Percentiles rank a stretch among this genome's conserved stretches.
Conservation (phyloP, 2,329 filamentous ascomycete species). For the Alternaria triticina region DNA sequence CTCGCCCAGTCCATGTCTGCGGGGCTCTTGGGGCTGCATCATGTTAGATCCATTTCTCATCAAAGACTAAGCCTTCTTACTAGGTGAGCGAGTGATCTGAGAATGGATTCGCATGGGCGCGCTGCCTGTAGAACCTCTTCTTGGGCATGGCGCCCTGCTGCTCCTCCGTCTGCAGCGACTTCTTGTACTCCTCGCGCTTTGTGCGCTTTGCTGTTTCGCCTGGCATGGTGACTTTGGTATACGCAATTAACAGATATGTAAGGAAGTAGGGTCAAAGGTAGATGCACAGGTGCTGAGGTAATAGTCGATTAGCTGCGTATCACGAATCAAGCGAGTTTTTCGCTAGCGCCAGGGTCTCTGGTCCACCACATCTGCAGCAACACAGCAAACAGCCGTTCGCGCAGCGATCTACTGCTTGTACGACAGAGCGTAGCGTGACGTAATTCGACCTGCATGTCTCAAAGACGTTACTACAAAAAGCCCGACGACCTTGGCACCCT, state of each 20-base stretch:
- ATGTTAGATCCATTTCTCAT: conserved; percentile 16
- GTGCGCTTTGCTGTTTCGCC: conserved; percentile 49
- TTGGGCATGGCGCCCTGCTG: conserved; percentile 71
- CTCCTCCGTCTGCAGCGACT: conserved; percentile 43
- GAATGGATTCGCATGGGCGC: conserved; percentile 97
- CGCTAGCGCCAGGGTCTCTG: conserved; percentile 29
- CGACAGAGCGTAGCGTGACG: conserved; percentile 20
- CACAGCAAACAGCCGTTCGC: conserved; percentile 1
- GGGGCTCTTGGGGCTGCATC: conserved; percentile 74
- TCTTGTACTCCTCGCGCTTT: conserved; percentile 56
- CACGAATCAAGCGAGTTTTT: conserved; percentile 31
- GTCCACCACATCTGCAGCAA: conserved; percentile 18
- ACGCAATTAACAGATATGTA: neutral
- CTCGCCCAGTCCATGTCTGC: conserved; percentile 89
- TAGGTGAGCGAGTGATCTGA: conserved; percentile 91
- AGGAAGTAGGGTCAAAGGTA: neutral
- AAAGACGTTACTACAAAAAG: conserved; percentile 19
- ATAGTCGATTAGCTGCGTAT: conserved; percentile 25
- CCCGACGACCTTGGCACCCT: conserved; percentile 36
- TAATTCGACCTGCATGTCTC: conserved; percentile 15
- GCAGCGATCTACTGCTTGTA: conserved; percentile 13
- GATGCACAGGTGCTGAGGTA: conserved; percentile 15
- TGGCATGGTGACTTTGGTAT: conserved; percentile 32
- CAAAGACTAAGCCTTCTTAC: conserved; percentile 55
- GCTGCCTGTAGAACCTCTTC: conserved; percentile 95